Percentiles rank a stretch among this genome's conserved stretches.
Conservation (phyloP, 495 filamentous ascomycete genomes). For the Aspergillus leporis region DNA sequence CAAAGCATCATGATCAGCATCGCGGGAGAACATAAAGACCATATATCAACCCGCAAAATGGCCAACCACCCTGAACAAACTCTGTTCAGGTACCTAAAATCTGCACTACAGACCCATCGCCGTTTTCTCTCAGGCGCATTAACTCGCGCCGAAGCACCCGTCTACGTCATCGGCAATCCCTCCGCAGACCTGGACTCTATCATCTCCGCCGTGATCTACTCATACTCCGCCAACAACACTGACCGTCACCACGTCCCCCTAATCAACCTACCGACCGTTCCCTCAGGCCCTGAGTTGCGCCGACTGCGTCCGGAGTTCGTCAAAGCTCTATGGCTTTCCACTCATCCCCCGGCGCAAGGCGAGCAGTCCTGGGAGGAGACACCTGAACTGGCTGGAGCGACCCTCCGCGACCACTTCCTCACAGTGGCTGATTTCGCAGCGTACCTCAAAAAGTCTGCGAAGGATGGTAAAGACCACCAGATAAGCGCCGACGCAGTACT, state of each 20-base stretch:
- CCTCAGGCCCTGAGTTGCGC: constrained; percentile 56
- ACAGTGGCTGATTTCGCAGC: constrained; percentile 43
- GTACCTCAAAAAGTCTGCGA: constrained; percentile 15
- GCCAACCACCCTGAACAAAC: neutral
- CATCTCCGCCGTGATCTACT: constrained; percentile 77
- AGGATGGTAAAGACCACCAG: constrained; percentile 1
- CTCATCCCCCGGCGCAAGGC: constrained; percentile 27
- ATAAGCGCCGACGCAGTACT: constrained; percentile 53
- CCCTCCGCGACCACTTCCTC: constrained; percentile 44
- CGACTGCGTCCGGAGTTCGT: constrained; percentile 77
- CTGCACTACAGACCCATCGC: constrained; percentile 37
- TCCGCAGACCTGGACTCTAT: constrained; percentile 86
- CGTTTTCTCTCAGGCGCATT: constrained; percentile 33
- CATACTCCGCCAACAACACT: constrained; percentile 68
- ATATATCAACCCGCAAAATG: neutral
- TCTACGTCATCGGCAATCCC: constrained; percentile 51
- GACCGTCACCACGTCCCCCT: constrained; percentile 73
- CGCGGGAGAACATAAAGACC: neutral
- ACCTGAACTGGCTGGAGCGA: constrained; percentile 27
- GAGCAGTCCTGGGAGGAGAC: constrained; percentile 31
- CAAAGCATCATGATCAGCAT: too few species aligned
- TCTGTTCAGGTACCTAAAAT: constrained; percentile 42
- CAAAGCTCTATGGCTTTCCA: constrained; percentile 43
- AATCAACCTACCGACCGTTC: constrained; percentile 66
- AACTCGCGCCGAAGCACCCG: constrained; percentile 28